Evolutionary conservation across 352 stramenopile genomes (phyloP).

Genomic region (Globisporangium sylvaticum): DNA sequence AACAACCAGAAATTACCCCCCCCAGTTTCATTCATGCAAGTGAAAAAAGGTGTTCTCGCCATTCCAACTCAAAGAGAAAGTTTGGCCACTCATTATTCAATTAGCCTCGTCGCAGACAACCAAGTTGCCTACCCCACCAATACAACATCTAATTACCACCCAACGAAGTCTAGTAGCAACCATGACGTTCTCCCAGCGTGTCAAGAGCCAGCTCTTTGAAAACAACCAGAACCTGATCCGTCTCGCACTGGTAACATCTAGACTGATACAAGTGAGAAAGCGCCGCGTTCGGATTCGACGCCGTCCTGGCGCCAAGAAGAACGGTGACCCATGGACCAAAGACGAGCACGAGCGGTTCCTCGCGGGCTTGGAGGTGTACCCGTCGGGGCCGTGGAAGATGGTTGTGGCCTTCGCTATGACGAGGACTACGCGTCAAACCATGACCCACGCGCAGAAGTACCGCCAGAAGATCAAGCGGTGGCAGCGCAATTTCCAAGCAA

Average conservation of each 20-base stretch:
- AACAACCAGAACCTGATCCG: background rate
- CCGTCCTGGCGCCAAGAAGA: background rate
- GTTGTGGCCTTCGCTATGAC: background rate
- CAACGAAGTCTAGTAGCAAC: no score
- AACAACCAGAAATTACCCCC: no score
- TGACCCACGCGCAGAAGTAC: background rate
- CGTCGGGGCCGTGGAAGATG: background rate
- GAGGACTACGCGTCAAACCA: background rate
- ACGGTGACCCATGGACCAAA: background rate
- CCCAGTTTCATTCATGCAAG: no score
- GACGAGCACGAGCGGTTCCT: constrained; percentile 87
- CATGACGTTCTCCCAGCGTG: background rate
- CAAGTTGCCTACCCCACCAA: no score
- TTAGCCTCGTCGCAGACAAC: no score
- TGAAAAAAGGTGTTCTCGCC: no score
- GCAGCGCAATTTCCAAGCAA: background rate
- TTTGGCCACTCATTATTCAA: no score
- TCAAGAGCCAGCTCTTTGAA: background rate
- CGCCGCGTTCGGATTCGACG: background rate
- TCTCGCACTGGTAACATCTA: background rate
- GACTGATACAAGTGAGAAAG: background rate
- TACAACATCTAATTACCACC: no score
- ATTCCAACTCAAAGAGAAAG: no score
- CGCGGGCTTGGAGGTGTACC: constrained; percentile 25
- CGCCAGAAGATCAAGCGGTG: background rate